phyloP scores from a whole-genome alignment of 2,329 filamentous ascomycete genomes.

The Chalaropsis ovoidea region DNA sequence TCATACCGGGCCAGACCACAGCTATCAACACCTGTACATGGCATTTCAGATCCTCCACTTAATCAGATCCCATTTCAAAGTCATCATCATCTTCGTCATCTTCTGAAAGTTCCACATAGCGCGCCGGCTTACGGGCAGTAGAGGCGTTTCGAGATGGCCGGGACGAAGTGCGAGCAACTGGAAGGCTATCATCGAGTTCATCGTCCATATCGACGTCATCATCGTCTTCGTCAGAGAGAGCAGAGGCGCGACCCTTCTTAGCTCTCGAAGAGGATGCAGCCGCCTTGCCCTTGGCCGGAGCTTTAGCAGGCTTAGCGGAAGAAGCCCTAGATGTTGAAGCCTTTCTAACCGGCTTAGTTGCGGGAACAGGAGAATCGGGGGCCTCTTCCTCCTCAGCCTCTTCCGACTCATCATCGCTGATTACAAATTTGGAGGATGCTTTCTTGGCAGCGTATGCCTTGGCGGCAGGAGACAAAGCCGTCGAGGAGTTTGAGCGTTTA shows the following conservation, averaged over 20 bases:
- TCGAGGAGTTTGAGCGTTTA: slow-evolving; percentile 13
- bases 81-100: slow-evolving; percentile 24
- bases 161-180: not conserved
- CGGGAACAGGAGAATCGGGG: not conserved
- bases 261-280: not conserved
- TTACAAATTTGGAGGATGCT: slow-evolving; percentile 33
- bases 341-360: not conserved
- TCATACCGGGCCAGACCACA: not conserved
- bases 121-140: slow-evolving; percentile 27
- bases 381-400: slow-evolving; percentile 31
- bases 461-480: slow-evolving; percentile 53
- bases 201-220: slow-evolving; percentile 37
- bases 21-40: not conserved
- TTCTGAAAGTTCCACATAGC: slow-evolving; percentile 22
- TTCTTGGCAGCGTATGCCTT: slow-evolving; percentile 54
- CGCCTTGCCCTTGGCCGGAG: not conserved
- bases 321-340: not conserved
- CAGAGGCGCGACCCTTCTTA: not conserved
- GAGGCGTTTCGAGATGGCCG: slow-evolving; percentile 23
- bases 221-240: slow-evolving; percentile 32
- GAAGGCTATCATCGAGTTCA: slow-evolving; percentile 35
- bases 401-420: slow-evolving; percentile 37
- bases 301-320: slow-evolving; percentile 12
- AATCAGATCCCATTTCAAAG: slow-evolving; percentile 24
- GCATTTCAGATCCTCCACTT: not conserved